These are phyloP conservation scores for Chrysanthemum seticuspe DNA, from an alignment of 129 eudicot genomes.

Conservation along the genomic window DNA sequence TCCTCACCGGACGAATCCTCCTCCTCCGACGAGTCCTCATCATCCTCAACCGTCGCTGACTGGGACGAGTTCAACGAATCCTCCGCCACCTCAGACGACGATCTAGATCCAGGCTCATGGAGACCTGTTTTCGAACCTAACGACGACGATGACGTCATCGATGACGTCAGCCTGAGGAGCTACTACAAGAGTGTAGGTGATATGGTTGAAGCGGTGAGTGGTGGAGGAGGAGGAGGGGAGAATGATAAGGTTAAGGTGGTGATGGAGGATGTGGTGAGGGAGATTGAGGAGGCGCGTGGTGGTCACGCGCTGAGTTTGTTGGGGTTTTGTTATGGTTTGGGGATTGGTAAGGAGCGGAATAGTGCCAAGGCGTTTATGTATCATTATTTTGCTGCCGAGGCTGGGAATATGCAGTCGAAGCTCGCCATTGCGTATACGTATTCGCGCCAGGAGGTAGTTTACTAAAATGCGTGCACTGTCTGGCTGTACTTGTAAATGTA, in stretches of 20 bases:
- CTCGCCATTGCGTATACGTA: constrained; percentile 82
- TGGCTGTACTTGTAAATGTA: too few species aligned
- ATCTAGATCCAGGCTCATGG: constrained; percentile 94
- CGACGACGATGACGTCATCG: neutral
- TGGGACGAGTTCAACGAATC: constrained; percentile 80
- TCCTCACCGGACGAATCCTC: constrained; percentile 23
- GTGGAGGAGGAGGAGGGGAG: constrained; percentile 44
- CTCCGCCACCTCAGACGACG: constrained; percentile 57
- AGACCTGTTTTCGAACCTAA: constrained; percentile 68
- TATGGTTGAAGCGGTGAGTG: constrained; percentile 48
- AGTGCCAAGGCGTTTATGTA: constrained; percentile 75
- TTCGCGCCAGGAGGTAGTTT: constrained; percentile 71
- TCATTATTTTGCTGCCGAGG: constrained; percentile 69
- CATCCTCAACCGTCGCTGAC: constrained; percentile 33
- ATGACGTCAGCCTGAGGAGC: too few species aligned
- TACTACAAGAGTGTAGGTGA: constrained; percentile 20
- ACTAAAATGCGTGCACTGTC: too few species aligned
- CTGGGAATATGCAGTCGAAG: constrained; percentile 79
- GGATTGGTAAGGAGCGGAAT: constrained; percentile 57
- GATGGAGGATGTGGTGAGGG: constrained; percentile 60
- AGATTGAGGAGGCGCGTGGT: constrained; percentile 59
- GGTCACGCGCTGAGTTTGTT: constrained; percentile 66
- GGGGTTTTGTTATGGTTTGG: constrained; percentile 70
- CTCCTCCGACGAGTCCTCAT: neutral
- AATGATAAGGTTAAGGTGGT: neutral